Evolutionary conservation across 805 yeast species (phyloP).

Genomic region (Saccharomyces paradoxus): DNA sequence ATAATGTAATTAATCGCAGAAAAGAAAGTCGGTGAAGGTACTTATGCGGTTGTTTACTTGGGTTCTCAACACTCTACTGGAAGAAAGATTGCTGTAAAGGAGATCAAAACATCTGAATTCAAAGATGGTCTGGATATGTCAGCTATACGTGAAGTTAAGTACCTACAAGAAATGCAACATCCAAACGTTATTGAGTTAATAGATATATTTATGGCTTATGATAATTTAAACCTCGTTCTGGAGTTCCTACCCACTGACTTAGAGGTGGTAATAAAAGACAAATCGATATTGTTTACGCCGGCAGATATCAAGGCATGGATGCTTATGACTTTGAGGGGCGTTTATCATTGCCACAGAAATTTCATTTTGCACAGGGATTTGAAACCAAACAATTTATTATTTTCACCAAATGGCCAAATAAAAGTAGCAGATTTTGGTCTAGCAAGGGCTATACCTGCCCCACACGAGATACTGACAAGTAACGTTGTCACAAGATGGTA

Average conservation of each 20-base stretch:
- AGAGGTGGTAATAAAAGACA: slow-evolving; percentile 82
- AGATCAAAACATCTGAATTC: slow-evolving; percentile 87
- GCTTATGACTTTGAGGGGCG: slow-evolving; percentile 87
- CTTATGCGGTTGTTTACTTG: slow-evolving; percentile 91
- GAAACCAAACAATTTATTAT: slow-evolving; percentile 82
- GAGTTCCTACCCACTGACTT: slow-evolving; percentile 90
- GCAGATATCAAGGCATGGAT: slow-evolving; percentile 92
- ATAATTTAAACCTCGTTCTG: slow-evolving; percentile 70
- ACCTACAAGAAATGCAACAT: slow-evolving; percentile 72
- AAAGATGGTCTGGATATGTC: slow-evolving; percentile 97
- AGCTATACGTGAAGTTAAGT: slow-evolving; percentile 88
- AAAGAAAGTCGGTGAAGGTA: slow-evolving; percentile 95
- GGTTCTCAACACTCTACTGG: slow-evolving; percentile 47
- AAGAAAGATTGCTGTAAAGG: slow-evolving; percentile 81
- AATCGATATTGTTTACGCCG: slow-evolving; percentile 63
- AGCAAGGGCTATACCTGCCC: slow-evolving; percentile 75
- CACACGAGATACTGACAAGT: slow-evolving; percentile 72
- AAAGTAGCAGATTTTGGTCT: slow-evolving; percentile 97
- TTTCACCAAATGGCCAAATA: slow-evolving; percentile 80
- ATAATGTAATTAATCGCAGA: slow-evolving; percentile 32
- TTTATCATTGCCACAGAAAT: slow-evolving; percentile 91
- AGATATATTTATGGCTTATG: slow-evolving; percentile 70
- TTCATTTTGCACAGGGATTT: slow-evolving; percentile 86
- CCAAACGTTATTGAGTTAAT: slow-evolving; percentile 77
- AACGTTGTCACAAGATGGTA: slow-evolving; percentile 98